These are phyloP conservation scores for Globisporangium parvum DNA, from an alignment of 352 stramenopile genomes.

Conservation along the genomic window DNA sequence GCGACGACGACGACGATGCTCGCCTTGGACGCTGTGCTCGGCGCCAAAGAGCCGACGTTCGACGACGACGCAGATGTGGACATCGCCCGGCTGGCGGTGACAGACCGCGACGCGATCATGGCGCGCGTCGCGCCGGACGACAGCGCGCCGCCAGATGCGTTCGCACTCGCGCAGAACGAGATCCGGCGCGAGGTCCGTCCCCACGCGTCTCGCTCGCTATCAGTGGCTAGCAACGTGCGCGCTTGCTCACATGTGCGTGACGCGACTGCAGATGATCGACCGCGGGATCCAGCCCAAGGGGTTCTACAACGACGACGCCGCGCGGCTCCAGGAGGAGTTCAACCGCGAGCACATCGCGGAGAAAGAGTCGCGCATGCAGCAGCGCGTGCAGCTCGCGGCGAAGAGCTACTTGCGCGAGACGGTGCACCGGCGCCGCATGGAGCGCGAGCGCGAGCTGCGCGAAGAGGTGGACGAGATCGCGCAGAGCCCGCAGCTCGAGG, in stretches of 20 bases:
- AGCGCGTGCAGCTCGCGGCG: conserved; percentile 64
- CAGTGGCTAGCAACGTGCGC: neutral
- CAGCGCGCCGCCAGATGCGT: conserved; percentile 56
- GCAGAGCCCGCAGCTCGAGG: conserved; percentile 56
- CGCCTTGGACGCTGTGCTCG: conserved; percentile 29
- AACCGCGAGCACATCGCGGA: conserved; percentile 66
- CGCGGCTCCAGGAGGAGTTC: conserved; percentile 75
- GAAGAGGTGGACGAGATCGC: conserved; percentile 75
- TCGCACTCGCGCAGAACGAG: conserved; percentile 72
- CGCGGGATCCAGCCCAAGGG: conserved; percentile 78
- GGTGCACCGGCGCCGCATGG: conserved; percentile 57
- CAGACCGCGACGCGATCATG: conserved; percentile 68
- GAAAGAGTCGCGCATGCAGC: conserved; percentile 49
- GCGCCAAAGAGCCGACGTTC: conserved; percentile 32
- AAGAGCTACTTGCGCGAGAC: conserved; percentile 74
- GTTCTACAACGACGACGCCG: conserved; percentile 82
- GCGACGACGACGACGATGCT: conserved; percentile 17
- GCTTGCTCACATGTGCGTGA: neutral
- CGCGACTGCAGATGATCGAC: conserved; percentile 59
- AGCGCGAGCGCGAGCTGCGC: conserved; percentile 60
- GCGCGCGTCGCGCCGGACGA: conserved; percentile 61
- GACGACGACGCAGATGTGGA: conserved; percentile 75
- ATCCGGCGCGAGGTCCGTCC: conserved; percentile 58
- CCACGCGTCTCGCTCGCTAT: neutral
- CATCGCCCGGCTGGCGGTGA: conserved; percentile 40